These are phyloP conservation scores for Massariosphaeria phaeospora DNA, from an alignment of 495 filamentous ascomycete species.

Conservation along the genomic window DNA sequence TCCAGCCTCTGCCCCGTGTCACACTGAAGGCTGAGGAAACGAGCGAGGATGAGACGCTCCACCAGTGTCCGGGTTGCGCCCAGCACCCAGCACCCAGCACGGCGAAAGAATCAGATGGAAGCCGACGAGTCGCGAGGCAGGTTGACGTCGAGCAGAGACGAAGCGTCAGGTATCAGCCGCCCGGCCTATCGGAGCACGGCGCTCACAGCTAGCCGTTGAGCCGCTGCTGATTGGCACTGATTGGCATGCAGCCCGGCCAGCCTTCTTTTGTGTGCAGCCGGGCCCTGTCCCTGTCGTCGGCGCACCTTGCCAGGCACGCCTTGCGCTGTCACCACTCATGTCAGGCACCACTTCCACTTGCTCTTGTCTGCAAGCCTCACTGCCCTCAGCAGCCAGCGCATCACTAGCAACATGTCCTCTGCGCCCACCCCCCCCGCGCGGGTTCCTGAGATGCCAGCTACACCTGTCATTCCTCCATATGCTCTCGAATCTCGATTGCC, in stretches of 20 bases:
- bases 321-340: constrained; percentile 22
- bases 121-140: too few species aligned
- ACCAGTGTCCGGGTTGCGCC: neutral
- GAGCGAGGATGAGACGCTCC: neutral
- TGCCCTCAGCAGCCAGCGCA: constrained; percentile 4
- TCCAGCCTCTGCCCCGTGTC: constrained; percentile 1
- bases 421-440: neutral
- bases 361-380: constrained; percentile 9
- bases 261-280: neutral
- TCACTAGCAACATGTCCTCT: neutral
- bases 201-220: constrained; percentile 10
- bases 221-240: constrained; percentile 30
- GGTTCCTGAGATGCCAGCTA: constrained; percentile 7
- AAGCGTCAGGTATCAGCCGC: neutral
- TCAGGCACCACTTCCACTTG: constrained; percentile 20
- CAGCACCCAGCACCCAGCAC: too few species aligned
- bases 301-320: constrained; percentile 3
- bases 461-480: too few species aligned
- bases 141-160: too few species aligned
- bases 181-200: constrained; percentile 18
- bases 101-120: too few species aligned
- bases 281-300: constrained; percentile 13
- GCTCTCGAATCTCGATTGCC: too few species aligned
- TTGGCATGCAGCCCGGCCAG: constrained; percentile 14
- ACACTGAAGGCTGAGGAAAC: neutral